Evolutionary conservation across 2,329 filamentous ascomycete genomes (phyloP).

Genomic region (Cladosporium sp.): DNA sequence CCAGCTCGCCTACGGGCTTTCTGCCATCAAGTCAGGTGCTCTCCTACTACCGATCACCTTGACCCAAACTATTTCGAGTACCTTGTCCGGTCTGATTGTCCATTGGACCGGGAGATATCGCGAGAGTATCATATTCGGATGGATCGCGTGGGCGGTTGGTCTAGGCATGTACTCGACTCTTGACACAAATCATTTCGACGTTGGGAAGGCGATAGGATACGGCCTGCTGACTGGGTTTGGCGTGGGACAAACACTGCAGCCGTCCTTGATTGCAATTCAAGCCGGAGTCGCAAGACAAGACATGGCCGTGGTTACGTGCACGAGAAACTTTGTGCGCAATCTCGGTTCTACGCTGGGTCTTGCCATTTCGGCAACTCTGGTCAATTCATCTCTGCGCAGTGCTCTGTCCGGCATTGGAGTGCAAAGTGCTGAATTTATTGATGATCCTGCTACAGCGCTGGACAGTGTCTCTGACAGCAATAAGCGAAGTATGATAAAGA

Average conservation of each 20-base stretch:
- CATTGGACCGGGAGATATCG: slow-evolving; percentile 21
- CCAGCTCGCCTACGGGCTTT: slow-evolving; percentile 19
- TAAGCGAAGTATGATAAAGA: background rate
- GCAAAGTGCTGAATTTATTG: slow-evolving; percentile 46
- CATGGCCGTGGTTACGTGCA: slow-evolving; percentile 5
- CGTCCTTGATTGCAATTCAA: slow-evolving; percentile 3
- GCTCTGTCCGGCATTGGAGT: background rate
- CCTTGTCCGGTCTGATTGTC: slow-evolving; percentile 17
- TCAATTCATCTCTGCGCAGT: background rate
- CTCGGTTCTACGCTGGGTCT: slow-evolving; percentile 17
- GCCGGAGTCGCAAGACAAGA: slow-evolving; percentile 1
- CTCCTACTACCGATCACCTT: slow-evolving; percentile 18
- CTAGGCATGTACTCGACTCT: slow-evolving; percentile 20
- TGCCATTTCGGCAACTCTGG: background rate
- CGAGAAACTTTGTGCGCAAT: slow-evolving; percentile 4
- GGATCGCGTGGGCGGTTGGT: slow-evolving; percentile 18
- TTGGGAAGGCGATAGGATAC: slow-evolving; percentile 54
- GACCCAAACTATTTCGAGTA: slow-evolving; percentile 18
- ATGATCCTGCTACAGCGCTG: slow-evolving; percentile 42
- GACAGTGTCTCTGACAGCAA: slow-evolving; percentile 30
- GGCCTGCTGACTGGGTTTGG: slow-evolving; percentile 40
- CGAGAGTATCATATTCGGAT: slow-evolving; percentile 41
- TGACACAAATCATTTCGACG: slow-evolving; percentile 27
- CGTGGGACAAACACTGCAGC: slow-evolving; percentile 1
- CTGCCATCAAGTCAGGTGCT: slow-evolving; percentile 18